Conservation (phyloP, 257 asterid species). For the Ehretia macrophylla region DNA sequence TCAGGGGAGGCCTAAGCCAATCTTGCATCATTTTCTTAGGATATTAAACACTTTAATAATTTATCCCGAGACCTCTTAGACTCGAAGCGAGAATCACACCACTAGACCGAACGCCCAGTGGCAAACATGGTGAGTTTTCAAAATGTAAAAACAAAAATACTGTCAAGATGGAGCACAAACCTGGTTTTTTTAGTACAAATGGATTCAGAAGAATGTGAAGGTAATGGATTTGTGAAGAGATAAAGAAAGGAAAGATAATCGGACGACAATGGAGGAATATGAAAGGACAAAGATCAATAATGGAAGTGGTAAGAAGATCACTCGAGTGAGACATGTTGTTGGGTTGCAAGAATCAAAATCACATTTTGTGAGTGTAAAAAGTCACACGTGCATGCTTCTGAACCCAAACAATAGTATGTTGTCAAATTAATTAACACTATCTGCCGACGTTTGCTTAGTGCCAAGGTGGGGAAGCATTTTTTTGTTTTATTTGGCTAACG, state of each 20-base stretch:
- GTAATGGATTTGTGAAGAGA: slow-evolving; percentile 1
- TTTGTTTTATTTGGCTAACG: too few relatives aligned
- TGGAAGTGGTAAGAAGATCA: slow-evolving; percentile 10
- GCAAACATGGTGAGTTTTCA: too few relatives aligned
- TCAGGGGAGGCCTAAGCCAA: background rate
- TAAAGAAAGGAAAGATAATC: background rate
- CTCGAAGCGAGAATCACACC: too few relatives aligned
- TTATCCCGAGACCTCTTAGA: too few relatives aligned
- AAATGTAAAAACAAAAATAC: background rate
- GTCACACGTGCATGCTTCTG: slow-evolving; percentile 3
- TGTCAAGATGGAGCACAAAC: slow-evolving; percentile 6
- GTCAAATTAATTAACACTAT: too few relatives aligned
- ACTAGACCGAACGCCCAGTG: too few relatives aligned
- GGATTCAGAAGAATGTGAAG: slow-evolving; percentile 5
- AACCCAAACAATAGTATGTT: too few relatives aligned
- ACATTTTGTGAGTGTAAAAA: background rate
- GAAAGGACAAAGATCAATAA: slow-evolving; percentile 19
- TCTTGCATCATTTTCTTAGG: too few relatives aligned
- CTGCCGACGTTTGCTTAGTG: too few relatives aligned
- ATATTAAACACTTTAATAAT: too few relatives aligned
- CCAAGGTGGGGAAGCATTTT: too few relatives aligned
- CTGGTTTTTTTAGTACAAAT: background rate
- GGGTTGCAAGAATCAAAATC: slow-evolving; percentile 27
- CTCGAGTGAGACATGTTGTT: slow-evolving; percentile 2
- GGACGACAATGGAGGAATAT: background rate